Evolutionary conservation across 495 filamentous ascomycete genomes (phyloP), one percentile per base, ranked within the genome.

Genomic region (Penicillium riverlandense): DNA sequence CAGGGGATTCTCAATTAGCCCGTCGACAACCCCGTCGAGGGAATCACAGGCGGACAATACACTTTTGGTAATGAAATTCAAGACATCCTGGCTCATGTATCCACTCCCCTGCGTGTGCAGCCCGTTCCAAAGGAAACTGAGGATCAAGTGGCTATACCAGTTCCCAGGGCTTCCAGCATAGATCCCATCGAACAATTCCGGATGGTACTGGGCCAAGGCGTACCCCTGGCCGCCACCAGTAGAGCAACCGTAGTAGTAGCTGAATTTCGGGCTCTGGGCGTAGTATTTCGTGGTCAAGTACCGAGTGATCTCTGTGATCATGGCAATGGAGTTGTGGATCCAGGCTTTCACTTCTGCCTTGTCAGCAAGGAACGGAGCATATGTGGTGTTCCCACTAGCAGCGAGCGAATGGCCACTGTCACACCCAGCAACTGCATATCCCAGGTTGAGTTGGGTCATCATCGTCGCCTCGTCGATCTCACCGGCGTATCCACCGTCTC

Each of bases 181-280:
- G 15, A 72, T 70, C 7, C 68, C 67, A 52, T 72, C 68, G 39
- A 70, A 72, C 1, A 72, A 40, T 0, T 59, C 40, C 2, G 67
- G 63, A 48, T 72, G 55, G 29, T 53, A 68, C 40, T 69, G 67
- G 7, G 67, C 69, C 8, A 72, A 44, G 2, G 69, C 65, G 44
- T 65, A 72, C n/a, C 67, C 69, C 51, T 70, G 69, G n/a, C 62
- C 67, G n/a, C 69, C 69, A 1, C 69, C 67, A 3, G 67, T 72
- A 7, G 67, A 72, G 33, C 67, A 72, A 8, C 67, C 67, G 38
- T 53, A 44, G 43, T 66, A 70, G 40, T 72, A 72, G 27, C 53
- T 65, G 37, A 61, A 55, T 38, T 45, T 48, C 7, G 65, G 55
- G 8, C 29, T 22, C 33, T 44, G n/a, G 7, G 43, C 44, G 37